Conservation (phyloP, 495 filamentous ascomycete genomes). For the Tuber aestivum region DNA sequence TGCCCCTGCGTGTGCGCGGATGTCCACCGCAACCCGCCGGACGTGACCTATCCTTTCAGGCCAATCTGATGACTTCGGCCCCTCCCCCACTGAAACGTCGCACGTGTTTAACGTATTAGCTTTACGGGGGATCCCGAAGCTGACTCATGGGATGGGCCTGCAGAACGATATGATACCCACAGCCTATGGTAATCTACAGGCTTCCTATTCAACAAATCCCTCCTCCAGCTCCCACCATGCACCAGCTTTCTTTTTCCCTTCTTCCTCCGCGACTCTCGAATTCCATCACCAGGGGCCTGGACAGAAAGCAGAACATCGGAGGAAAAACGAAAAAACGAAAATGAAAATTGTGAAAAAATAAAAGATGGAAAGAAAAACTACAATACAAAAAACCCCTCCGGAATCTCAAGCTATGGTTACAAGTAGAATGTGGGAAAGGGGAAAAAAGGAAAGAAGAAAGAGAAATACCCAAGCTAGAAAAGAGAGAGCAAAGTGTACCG, state of each 20-base stretch:
- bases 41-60: neutral
- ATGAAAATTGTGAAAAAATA: conserved; percentile 11
- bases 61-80: neutral
- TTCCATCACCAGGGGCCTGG: neutral
- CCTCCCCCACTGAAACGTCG: neutral
- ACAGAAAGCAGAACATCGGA: conserved; percentile 12
- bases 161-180: neutral
- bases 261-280: neutral
- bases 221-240: neutral
- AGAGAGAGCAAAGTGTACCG: neutral
- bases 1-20: neutral
- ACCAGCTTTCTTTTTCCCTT: neutral
- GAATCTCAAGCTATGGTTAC: neutral
- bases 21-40: neutral
- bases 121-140: neutral
- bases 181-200: neutral
- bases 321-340: conserved; percentile 2
- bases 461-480: neutral
- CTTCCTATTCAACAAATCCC: neutral
- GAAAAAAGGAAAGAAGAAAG: neutral
- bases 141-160: neutral
- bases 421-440: neutral
- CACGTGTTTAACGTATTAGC: neutral
- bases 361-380: conserved; percentile 20
- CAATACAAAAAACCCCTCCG: neutral